Conservation (phyloP, 805 yeast genomes). For the Scheffersomyces spartinae region DNA sequence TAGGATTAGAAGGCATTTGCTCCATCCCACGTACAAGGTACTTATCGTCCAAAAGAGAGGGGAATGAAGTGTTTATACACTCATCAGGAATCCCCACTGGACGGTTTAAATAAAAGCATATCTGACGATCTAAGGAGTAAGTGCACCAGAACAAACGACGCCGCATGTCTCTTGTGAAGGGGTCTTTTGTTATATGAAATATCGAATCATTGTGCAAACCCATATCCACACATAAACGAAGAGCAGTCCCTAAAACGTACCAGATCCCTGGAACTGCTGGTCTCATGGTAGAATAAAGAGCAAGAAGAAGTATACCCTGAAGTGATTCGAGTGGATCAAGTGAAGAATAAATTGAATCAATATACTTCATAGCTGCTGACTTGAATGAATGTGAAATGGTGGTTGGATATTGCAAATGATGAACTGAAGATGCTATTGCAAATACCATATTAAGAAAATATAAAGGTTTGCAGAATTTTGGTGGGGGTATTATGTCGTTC, state of each 20-base stretch:
- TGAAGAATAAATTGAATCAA: slow-evolving; percentile 46
- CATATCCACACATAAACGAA: slow-evolving; percentile 70
- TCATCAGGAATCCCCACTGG: slow-evolving; percentile 88
- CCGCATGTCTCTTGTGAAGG: slow-evolving; percentile 55
- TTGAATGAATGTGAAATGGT: slow-evolving; percentile 61
- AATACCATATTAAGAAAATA: slow-evolving; percentile 68
- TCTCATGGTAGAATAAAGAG: slow-evolving; percentile 72
- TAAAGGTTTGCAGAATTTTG: slow-evolving; percentile 37
- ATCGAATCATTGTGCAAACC: slow-evolving; percentile 64
- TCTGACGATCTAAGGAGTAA: slow-evolving; percentile 75
- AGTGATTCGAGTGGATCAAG: slow-evolving; percentile 57
- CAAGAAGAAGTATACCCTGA: slow-evolving; percentile 58
- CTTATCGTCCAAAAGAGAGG: slow-evolving; percentile 67
- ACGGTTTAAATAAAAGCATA: slow-evolving; percentile 75
- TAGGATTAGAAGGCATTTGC: slow-evolving; percentile 24
- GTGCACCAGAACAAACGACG: slow-evolving; percentile 84
- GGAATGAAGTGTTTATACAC: slow-evolving; percentile 57
- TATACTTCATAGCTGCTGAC: slow-evolving; percentile 48
- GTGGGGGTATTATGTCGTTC: slow-evolving; percentile 32
- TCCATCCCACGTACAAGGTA: slow-evolving; percentile 28
- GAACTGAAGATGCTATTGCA: slow-evolving; percentile 70
- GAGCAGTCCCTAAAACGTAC: slow-evolving; percentile 75
- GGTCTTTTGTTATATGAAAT: slow-evolving; percentile 26
- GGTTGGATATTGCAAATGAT: slow-evolving; percentile 55
- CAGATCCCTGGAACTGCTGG: slow-evolving; percentile 90